Conservation (phyloP, 371 early-diverging fungal species). For the Rhizopus stolonifer region DNA sequence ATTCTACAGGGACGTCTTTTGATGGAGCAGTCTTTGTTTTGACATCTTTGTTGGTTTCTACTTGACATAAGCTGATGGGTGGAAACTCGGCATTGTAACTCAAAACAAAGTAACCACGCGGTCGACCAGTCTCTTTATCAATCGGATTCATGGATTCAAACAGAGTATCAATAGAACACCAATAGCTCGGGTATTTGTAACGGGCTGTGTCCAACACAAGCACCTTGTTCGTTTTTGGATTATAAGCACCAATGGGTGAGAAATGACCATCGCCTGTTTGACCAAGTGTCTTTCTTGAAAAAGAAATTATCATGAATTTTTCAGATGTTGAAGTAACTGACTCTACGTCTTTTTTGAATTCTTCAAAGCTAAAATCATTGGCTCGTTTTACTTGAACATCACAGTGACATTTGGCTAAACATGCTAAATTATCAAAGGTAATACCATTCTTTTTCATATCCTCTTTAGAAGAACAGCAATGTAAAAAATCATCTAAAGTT, state of each 20-base stretch:
- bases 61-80: conserved; percentile 43
- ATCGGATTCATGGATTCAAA: conserved; percentile 79
- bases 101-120: conserved; percentile 86
- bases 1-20: conserved; percentile 3
- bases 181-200: conserved; percentile 84
- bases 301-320: conserved; percentile 86
- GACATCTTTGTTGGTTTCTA: conserved; percentile 3
- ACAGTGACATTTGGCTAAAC: conserved; percentile 84
- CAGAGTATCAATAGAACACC: conserved; percentile 67
- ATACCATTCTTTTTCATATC: conserved; percentile 82
- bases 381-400: conserved; percentile 75
- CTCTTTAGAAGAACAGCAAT: conserved; percentile 79
- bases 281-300: conserved; percentile 73
- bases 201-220: conserved; percentile 82
- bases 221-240: conserved; percentile 62
- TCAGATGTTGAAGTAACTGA: conserved; percentile 66
- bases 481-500: conserved; percentile 75
- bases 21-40: background rate
- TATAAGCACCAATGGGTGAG: conserved; percentile 71
- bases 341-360: conserved; percentile 77
- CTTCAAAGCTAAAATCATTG: conserved; percentile 62
- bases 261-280: conserved; percentile 94
- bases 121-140: conserved; percentile 76
- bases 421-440: conserved; percentile 87
- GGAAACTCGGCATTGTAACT: conserved; percentile 49